A percentile compares a stretch with the other conserved stretches of the same genome.
phyloP scores from a whole-genome alignment of 2,329 filamentous ascomycete genomes.

The Thermomyces lanuginosus region DNA sequence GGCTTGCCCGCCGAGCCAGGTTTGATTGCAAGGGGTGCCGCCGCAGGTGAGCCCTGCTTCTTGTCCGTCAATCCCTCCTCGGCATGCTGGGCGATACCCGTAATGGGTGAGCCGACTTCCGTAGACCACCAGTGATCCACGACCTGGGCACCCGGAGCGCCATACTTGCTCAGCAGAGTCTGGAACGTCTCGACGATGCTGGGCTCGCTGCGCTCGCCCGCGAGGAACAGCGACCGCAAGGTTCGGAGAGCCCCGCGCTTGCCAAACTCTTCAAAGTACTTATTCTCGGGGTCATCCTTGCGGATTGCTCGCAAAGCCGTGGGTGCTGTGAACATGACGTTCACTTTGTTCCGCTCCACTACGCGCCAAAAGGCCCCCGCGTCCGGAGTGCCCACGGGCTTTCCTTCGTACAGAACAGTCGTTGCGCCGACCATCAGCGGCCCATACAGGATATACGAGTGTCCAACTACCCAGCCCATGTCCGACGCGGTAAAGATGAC shows the following conservation, averaged over 20 bases:
- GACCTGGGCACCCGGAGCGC: constrained; percentile 44
- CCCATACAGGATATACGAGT: constrained; percentile 78
- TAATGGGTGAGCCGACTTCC: constrained; percentile 53
- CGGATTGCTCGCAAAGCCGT: constrained; percentile 76
- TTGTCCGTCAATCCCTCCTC: constrained; percentile 38
- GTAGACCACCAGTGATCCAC: constrained; percentile 64
- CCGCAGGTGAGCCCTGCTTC: neutral
- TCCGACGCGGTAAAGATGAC: constrained; percentile 69
- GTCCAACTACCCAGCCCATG: constrained; percentile 82
- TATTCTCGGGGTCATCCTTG: constrained; percentile 65
- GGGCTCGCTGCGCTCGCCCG: constrained; percentile 78
- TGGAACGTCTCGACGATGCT: constrained; percentile 72
- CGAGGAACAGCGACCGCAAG: constrained; percentile 63
- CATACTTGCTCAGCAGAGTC: constrained; percentile 50
- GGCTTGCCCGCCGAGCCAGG: constrained; percentile 80
- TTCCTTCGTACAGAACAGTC: constrained; percentile 84
- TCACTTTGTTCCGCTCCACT: constrained; percentile 70
- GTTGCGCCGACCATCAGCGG: constrained; percentile 72
- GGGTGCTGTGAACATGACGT: constrained; percentile 69
- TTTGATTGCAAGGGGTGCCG: constrained; percentile 48
- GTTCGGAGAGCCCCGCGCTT: constrained; percentile 52
- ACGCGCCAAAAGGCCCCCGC: constrained; percentile 80
- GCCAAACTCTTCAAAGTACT: constrained; percentile 46
- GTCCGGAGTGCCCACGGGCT: constrained; percentile 76
- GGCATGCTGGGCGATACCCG: constrained; percentile 48